phyloP scores from a whole-genome alignment of 305 asterid genomes.

The Salvia sclarea region DNA sequence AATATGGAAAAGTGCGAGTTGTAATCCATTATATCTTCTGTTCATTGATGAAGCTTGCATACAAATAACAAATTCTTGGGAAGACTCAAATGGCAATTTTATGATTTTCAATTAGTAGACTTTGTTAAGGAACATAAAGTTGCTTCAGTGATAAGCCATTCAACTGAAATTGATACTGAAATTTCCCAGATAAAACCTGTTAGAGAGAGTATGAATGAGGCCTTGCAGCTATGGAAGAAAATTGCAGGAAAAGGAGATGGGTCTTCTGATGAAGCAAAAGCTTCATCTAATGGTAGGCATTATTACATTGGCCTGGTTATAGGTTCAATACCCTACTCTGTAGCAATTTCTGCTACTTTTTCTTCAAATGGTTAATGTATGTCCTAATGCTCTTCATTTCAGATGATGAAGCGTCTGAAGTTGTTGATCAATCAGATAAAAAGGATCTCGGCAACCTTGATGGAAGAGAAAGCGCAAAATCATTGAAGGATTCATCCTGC shows the following conservation, averaged over 20 bases:
- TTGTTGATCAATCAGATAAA: slow-evolving; percentile 56
- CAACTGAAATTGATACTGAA: slow-evolving; percentile 25
- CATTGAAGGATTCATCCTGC: slow-evolving; percentile 52
- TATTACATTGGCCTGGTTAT: slow-evolving; percentile 22
- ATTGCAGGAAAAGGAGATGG: slow-evolving; percentile 84
- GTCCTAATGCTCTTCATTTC: slow-evolving; percentile 35
- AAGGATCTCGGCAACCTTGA: slow-evolving; percentile 51
- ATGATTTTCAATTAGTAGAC: slow-evolving; percentile 22
- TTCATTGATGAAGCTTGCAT: slow-evolving; percentile 20
- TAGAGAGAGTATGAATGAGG: slow-evolving; percentile 91
- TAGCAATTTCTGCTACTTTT: slow-evolving; percentile 28
- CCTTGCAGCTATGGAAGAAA: slow-evolving; percentile 96
- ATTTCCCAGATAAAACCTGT: slow-evolving; percentile 83
- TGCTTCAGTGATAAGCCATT: slow-evolving; percentile 14
- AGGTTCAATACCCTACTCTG: slow-evolving; percentile 19
- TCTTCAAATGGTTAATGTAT: slow-evolving; percentile 28
- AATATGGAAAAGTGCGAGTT: slow-evolving; percentile 21
- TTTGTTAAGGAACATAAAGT: slow-evolving; percentile 11
- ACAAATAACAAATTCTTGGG: not conserved
- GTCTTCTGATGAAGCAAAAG: slow-evolving; percentile 65
- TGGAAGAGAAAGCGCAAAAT: slow-evolving; percentile 48
- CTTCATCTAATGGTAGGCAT: slow-evolving; percentile 64
- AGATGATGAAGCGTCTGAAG: slow-evolving; percentile 73
- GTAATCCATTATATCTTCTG: slow-evolving; percentile 21
- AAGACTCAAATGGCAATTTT: not conserved